Percentiles rank a stretch among this genome's conserved stretches.
phyloP scores from a whole-genome alignment of 768 basidiomycete species.

The Boletellus ananas region DNA sequence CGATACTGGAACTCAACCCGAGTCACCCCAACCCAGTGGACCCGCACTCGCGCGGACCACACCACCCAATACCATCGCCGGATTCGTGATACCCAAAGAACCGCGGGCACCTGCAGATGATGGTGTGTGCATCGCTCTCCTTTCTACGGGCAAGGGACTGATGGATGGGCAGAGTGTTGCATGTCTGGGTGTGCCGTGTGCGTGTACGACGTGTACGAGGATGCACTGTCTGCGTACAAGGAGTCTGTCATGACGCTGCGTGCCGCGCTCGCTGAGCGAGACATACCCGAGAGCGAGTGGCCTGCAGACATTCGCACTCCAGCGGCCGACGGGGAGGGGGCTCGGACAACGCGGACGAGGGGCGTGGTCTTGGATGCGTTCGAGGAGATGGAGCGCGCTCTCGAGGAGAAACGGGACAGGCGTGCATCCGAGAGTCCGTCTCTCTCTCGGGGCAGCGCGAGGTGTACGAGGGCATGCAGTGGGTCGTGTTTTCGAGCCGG shows the following conservation, averaged over 20 bases:
- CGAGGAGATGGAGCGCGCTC: constrained; percentile 61
- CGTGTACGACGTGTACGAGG: constrained; percentile 84
- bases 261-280: constrained; percentile 42
- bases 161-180: constrained; percentile 68
- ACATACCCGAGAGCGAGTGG: constrained; percentile 62
- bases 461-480: constrained; percentile 45
- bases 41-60: background rate
- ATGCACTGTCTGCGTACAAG: constrained; percentile 61
- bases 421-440: constrained; percentile 31
- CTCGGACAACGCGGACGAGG: constrained; percentile 13
- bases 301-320: constrained; percentile 45
- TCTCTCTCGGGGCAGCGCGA: constrained; percentile 1
- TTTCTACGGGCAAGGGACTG: background rate
- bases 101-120: constrained; percentile 64
- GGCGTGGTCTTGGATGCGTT: constrained; percentile 57
- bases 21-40: constrained; percentile 12
- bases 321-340: background rate
- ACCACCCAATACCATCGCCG: constrained; percentile 16
- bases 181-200: constrained; percentile 95
- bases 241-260: constrained; percentile 49
- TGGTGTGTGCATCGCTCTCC: constrained; percentile 38
- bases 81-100: constrained; percentile 50
- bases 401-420: constrained; percentile 44
- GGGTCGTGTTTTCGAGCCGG: constrained; percentile 49
- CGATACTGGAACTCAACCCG: constrained; percentile 43